Evolutionary conservation across 108 stramenopile genomes (phyloP).

Genomic region (Parietichytrium sp.): DNA sequence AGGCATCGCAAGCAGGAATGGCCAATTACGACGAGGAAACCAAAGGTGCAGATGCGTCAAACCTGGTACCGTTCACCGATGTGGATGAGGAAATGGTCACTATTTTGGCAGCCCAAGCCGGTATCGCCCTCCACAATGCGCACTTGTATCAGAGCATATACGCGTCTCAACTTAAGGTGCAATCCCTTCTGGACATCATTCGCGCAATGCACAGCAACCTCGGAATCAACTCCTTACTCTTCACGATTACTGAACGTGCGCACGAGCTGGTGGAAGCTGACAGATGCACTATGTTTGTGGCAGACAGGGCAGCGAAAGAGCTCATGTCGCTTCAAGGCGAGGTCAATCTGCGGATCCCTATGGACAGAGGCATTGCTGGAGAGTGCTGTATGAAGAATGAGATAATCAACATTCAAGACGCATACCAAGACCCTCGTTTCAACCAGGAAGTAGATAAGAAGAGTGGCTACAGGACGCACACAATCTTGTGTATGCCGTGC

Average conservation of each 20-base stretch:
- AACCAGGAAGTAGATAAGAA: slow-evolving; percentile 58
- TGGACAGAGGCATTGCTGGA: slow-evolving; percentile 58
- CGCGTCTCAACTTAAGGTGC: slow-evolving; percentile 42
- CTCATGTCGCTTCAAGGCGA: slow-evolving; percentile 70
- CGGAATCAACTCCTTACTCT: slow-evolving; percentile 62
- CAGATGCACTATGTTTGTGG: slow-evolving; percentile 63
- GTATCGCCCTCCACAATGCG: slow-evolving; percentile 60
- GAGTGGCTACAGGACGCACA: slow-evolving; percentile 49
- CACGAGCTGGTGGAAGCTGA: slow-evolving; percentile 64
- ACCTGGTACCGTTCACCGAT: slow-evolving; percentile 39
- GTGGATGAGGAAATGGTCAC: slow-evolving; percentile 38
- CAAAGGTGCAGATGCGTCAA: slow-evolving; percentile 11
- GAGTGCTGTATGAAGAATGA: slow-evolving; percentile 52
- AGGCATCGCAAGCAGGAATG: slow-evolving; percentile 8
- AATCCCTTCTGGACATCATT: slow-evolving; percentile 57
- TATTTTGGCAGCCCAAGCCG: slow-evolving; percentile 55
- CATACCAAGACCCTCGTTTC: slow-evolving; percentile 61
- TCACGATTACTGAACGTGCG: slow-evolving; percentile 54
- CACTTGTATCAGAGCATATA: slow-evolving; percentile 43
- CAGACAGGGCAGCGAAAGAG: slow-evolving; percentile 51
- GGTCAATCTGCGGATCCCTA: slow-evolving; percentile 60
- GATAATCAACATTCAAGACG: slow-evolving; percentile 59
- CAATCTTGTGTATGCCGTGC: slow-evolving; percentile 55
- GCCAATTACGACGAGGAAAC: neutral
- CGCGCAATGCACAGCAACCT: slow-evolving; percentile 54